These are phyloP conservation scores for Macrolepiota albuminosa DNA, from an alignment of 768 basidiomycete species.

Conservation along the genomic window DNA sequence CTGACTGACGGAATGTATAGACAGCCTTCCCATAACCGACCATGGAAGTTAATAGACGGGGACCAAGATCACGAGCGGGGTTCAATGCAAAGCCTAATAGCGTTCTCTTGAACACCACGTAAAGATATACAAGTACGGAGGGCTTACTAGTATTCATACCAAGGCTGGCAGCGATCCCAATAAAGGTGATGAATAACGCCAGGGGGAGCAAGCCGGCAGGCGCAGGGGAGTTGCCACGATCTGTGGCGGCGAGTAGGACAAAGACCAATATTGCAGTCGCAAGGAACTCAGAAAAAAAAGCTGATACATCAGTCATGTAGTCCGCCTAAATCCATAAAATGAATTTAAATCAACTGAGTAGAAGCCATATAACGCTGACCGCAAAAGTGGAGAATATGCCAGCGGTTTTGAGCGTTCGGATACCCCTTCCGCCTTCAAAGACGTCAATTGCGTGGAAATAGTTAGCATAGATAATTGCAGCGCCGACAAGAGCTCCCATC, in stretches of 20 bases:
- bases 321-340: constrained; percentile 9
- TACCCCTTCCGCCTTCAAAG: constrained; percentile 49
- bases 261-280: constrained; percentile 55
- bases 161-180: constrained; percentile 52
- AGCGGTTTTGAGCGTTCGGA: constrained; percentile 54
- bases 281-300: constrained; percentile 51
- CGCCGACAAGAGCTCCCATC: constrained; percentile 56
- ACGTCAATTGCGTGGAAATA: constrained; percentile 66
- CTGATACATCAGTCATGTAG: constrained; percentile 32
- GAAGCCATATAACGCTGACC: constrained; percentile 27
- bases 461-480: constrained; percentile 55
- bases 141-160: constrained; percentile 55
- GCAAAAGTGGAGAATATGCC: constrained; percentile 57
- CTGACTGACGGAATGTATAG: constrained; percentile 40
- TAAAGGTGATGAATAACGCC: constrained; percentile 50
- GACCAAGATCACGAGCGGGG: constrained; percentile 44
- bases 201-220: constrained; percentile 52
- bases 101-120: neutral
- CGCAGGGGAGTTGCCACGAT: constrained; percentile 46
- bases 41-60: constrained; percentile 65
- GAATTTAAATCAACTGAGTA: neutral
- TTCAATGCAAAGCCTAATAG: constrained; percentile 31
- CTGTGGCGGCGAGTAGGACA: constrained; percentile 48
- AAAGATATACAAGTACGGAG: neutral
- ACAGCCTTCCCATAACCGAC: constrained; percentile 58